Base-by-base conservation (phyloP, 2,329 filamentous ascomycete genomes). In the Gaeumannomyces tritici region DNA sequence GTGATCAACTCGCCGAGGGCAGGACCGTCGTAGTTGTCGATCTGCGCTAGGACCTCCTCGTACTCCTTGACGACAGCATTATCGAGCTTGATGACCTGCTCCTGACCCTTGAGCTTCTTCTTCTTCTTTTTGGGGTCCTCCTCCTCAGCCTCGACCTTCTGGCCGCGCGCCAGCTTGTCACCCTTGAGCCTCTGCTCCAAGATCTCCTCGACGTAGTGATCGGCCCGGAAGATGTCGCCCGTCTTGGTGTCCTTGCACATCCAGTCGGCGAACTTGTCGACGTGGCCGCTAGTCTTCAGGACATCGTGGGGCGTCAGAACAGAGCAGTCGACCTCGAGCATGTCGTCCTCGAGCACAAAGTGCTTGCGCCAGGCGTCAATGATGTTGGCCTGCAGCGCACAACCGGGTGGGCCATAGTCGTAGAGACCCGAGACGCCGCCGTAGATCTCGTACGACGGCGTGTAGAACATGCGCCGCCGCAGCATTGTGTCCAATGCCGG, bases 171-270 rank as follows among this genome's bases (percentile, higher is more conserved):
- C 75, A 96, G 89, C 80, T 95, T 95, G 79, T 98, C 87, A 61
- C 91, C 92, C 76, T 93, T 93, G 65, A 99, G 78, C 54, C 95
- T 84, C 59, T 85, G 80, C 80, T 97, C 93, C 61, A 99, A 85
- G 51, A 97, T 87, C 70, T 96, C 91, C 81, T 98, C 93, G 68
- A 99, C 93, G 70, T 98, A 85, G 79, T 99, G 95, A 73, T 99
- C 95, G 63, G 95, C 92, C 69, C 95, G 87, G 74, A 99, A 87
- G 72, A 97, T 96, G 76, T 99, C 95, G 73, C 95, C 95, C 70
- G 89, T 96, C 83, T 96, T 96, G 66, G 93, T 91, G 76, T 99
- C 95, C 77, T 96, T 96, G 87, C 91, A 96, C 93, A 98, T 97
- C 91, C 90, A 98, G 76, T 98, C 93, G 76, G 91, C 90, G 72